Evolutionary conservation across 1,139 yeast genomes (phyloP).

Genomic region (Suzukiozyma palmioleophila): DNA sequence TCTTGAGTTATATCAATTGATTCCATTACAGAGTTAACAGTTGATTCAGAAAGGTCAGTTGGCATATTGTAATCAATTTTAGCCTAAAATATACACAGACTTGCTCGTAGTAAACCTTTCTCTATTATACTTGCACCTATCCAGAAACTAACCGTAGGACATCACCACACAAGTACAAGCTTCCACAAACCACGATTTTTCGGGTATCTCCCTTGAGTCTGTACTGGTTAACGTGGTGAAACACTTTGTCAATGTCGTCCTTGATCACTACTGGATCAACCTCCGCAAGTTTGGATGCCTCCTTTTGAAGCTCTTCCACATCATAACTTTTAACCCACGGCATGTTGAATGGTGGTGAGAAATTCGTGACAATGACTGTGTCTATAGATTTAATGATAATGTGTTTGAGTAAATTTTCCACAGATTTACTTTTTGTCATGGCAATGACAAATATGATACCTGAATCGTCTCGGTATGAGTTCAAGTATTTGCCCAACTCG

Average conservation of each 20-base stretch:
- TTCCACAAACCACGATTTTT: slow-evolving; percentile 68
- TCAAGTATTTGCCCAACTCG: slow-evolving; percentile 47
- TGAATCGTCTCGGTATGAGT: slow-evolving; percentile 14
- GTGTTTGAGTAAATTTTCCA: slow-evolving; percentile 47
- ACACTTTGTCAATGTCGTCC: slow-evolving; percentile 12
- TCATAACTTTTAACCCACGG: slow-evolving; percentile 74
- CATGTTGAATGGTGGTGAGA: slow-evolving; percentile 77
- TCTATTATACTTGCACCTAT: background rate
- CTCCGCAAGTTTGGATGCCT: slow-evolving; percentile 16
- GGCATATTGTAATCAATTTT: no score
- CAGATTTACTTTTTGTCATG: slow-evolving; percentile 68
- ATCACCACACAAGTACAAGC: slow-evolving; percentile 73
- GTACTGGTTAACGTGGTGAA: slow-evolving; percentile 14
- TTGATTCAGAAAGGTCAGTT: no score
- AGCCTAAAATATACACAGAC: background rate
- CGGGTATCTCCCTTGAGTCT: slow-evolving; percentile 20
- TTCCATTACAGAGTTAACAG: no score
- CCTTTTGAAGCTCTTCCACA: slow-evolving; percentile 29
- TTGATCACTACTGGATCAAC: slow-evolving; percentile 5
- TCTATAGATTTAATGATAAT: slow-evolving; percentile 47
- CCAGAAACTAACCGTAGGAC: slow-evolving; percentile 35
- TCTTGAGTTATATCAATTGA: no score
- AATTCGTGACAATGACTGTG: slow-evolving; percentile 55
- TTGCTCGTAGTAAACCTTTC: background rate
- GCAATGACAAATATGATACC: slow-evolving; percentile 66